Base-by-base conservation (phyloP, 345 rosid genomes). In the Populus ilicifolia region DNA sequence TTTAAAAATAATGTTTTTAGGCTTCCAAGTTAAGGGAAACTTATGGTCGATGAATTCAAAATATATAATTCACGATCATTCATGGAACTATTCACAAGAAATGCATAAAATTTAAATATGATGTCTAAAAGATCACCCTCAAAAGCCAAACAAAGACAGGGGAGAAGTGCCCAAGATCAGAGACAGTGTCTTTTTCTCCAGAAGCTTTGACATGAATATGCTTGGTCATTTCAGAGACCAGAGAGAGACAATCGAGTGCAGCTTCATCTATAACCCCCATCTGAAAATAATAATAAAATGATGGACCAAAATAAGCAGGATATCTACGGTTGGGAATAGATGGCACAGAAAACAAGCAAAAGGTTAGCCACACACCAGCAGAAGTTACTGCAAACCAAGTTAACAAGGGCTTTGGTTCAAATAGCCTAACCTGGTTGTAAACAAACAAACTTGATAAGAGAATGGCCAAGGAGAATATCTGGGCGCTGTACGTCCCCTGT, bases 211-310 rank as follows among this genome's bases (percentile, higher is more conserved):
- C 95, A 62, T 95, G 93, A 84, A 96, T 93, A 84, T 96, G 97
- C 77, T 96, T 93, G 38, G 97, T 96, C 97, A 93, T 90, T 86
- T 93, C 91, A 80, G 99, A 93, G 74, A 96, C 98, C 79, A 93
- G 97, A 69, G 97, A 96, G 18, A 96, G 98, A 23, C 92, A 93
- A 87, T 93, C 96, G 27, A 93, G 89, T 54, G 99, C 90, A 83
- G 99, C 89, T 87, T 92, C 99, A 80, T 93, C 99, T 73, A 96
- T 93, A 67, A 95, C 97, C 75, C 97, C 97, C 98, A 96, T 93
- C 97, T 93, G 81, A 46, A 50, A 65, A 18, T 33, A 43, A 18
- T 25, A 29, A 13, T 48, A 33, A 67, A 54, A 18, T 39, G 9
- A 2, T 1, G 1, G 52, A 46, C 16, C 52, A 38, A 59, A 72